Evolutionary conservation across 2,329 filamentous ascomycete species (phyloP), one percentile per base, ranked within the genome.

Genomic region (Aspergillus novoparasiticus): DNA sequence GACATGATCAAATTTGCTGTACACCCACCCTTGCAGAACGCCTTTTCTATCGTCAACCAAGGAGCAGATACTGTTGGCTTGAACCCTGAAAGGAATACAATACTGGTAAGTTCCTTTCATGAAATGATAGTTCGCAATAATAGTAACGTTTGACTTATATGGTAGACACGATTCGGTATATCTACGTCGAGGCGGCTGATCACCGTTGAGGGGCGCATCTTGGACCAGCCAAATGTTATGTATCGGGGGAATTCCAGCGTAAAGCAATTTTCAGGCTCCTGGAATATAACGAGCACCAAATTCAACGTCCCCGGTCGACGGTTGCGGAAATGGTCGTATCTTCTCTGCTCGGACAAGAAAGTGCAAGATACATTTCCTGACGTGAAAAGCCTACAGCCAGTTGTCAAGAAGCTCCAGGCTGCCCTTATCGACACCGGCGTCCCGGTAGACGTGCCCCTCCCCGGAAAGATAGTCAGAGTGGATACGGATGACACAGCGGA

Each of bases 71-170:
- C 53, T 26, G 6, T 21, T 30, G 26, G 28, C 6, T 63, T 91
- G 88, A 66, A 82, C 89, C 10, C 80, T 83, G 0, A 78, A 19
- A 36, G 4, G 11, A 39, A 39, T 19, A 26, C 4, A 23, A 19
- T 39, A 11, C n/a, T 55, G 12, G 51, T 55, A 39, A 55, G 51
- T 36, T 19, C 12, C 23, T 21, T 16, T 21, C 6, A 23, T 8
- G 4, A 23, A 26, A 19, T 6, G 6, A 12, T 26, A 8, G 1
- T 19, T 36, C 21, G 12, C 14, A 48, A 23, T 23, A 23, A 34
- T 32, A 6, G 21, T 6, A 23, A 12, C 8, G 32, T 11, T 46
- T 39, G 28, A 26, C 8, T 19, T 2, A 19, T 3, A 36, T 32
- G 32, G 14, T 26, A 39, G 51, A 16, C 14, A 5, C 34, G n/a